These are phyloP conservation scores for Russula compacta DNA, from an alignment of 768 basidiomycete species.

Conservation along the genomic window DNA sequence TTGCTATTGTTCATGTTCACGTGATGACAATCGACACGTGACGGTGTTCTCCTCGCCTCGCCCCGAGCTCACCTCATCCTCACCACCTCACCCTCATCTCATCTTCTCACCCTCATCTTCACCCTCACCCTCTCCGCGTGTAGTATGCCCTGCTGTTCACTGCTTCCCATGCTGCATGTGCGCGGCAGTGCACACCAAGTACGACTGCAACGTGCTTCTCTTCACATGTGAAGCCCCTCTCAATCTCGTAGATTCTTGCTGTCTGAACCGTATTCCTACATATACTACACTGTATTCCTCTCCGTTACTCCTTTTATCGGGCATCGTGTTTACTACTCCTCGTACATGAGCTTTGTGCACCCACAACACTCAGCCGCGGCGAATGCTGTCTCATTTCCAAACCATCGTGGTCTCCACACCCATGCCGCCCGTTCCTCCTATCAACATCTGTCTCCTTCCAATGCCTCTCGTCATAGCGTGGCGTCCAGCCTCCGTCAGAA, in stretches of 20 bases:
- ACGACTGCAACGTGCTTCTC: background rate
- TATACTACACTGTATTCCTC: background rate
- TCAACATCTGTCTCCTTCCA: constrained; percentile 4
- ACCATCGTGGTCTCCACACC: constrained; percentile 18
- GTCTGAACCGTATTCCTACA: background rate
- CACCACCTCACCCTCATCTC: no score
- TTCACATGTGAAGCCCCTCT: background rate
- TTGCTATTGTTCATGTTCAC: background rate
- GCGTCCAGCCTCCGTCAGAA: constrained; percentile 46
- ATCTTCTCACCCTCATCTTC: no score
- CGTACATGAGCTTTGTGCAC: constrained; percentile 9
- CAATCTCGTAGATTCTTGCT: background rate
- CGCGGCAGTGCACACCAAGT: background rate
- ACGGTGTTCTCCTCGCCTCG: background rate
- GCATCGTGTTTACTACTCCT: constrained; percentile 1
- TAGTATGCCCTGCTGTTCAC: no score
- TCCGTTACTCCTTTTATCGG: background rate
- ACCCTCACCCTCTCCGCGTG: no score
- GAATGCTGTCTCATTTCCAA: constrained; percentile 9
- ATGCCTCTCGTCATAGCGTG: constrained; percentile 11
- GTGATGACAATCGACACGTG: background rate
- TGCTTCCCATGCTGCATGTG: no score
- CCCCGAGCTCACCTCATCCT: no score
- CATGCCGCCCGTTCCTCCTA: constrained; percentile 9
- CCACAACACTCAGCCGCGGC: constrained; percentile 1